Base-by-base conservation (phyloP, 495 filamentous ascomycete genomes). In the Neurospora sublineolata region DNA sequence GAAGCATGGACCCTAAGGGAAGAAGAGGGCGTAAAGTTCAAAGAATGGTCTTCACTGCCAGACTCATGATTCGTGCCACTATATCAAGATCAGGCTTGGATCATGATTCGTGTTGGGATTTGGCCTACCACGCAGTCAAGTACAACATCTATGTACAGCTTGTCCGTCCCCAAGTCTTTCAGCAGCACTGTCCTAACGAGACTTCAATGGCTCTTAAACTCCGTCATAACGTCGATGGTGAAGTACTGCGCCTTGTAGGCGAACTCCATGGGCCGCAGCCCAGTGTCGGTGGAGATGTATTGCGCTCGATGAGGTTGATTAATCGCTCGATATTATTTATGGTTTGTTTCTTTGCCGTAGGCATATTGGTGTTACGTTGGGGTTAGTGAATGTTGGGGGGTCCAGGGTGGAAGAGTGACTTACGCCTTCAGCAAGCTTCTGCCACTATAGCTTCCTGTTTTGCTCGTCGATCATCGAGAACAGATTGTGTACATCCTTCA, bases 181-280 rank as follows among this genome's bases (percentile, higher is more conserved):
- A 38, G 11, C 10, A 9, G 11, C 37, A 38, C 37, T 38, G 8
- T 38, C 10, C 1, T 38, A 38, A 2, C 38, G 38, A 39, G 38
- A 11, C 38, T 39, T 14, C 38, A 4, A 12, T 12, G 38, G 38
- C 11, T 39, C 10, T 39, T 39, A 12, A 75, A 9, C 0, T 69
- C 39, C 38, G 40, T 70, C 69, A 92, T 89, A 6, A 89, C 84
- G 75, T 92, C 90, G 73, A 90, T 86, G n/a, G 87, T 88, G 75
- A 89, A 85, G 69, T 74, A 81, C 67, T 77, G 72, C 72, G 83
- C 83, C 84, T 85, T 88, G 77, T 81, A 80, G 76, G 75, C 76
- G 44, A 77, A 76, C 16, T 89, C 88, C 81, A 89, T 86, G 16
- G 80, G 81, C 71, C 71, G 67, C 39, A 68, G 73, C 11, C 82